Evolutionary conservation across 192 early-diverging fungal genomes (phyloP).

Genomic region (Backusella tuberculispora): DNA sequence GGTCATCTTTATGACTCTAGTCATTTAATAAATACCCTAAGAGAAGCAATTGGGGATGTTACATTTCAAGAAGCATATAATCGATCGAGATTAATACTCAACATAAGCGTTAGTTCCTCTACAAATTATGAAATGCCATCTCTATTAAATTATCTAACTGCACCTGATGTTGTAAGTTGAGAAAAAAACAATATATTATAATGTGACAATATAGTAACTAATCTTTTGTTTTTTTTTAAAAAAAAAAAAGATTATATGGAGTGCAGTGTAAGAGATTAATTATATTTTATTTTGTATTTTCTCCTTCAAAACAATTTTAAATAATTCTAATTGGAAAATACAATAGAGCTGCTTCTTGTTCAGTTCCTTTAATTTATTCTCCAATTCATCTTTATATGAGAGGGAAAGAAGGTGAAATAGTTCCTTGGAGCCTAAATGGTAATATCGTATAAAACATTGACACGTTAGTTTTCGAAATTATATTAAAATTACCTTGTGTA

Average conservation of each 20-base stretch:
- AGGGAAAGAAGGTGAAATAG: slow-evolving; percentile 63
- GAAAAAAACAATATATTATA: neutral
- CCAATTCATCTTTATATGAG: slow-evolving; percentile 72
- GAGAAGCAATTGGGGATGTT: slow-evolving; percentile 68
- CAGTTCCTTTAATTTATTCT: slow-evolving; percentile 71
- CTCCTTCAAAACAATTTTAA: too few relatives aligned
- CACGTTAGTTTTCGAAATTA: neutral
- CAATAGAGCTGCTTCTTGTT: slow-evolving; percentile 72
- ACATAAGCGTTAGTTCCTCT: slow-evolving; percentile 79
- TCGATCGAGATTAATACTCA: slow-evolving; percentile 72
- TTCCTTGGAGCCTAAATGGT: slow-evolving; percentile 67
- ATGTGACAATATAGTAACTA: neutral
- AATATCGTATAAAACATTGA: neutral
- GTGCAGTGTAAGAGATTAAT: slow-evolving; percentile 70
- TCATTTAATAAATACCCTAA: slow-evolving; percentile 61
- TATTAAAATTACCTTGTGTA: neutral
- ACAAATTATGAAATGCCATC: slow-evolving; percentile 78
- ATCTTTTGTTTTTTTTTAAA: neutral
- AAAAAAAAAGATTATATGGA: slow-evolving; percentile 64
- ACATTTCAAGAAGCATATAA: slow-evolving; percentile 84
- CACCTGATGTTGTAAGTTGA: slow-evolving; percentile 72
- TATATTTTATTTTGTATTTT: neutral
- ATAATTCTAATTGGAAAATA: neutral
- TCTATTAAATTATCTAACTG: slow-evolving; percentile 78
- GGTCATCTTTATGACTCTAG: slow-evolving; percentile 69